Percentiles rank a stretch among this genome's conserved stretches.
Evolutionary conservation across 306 rosid genomes (phyloP).

Genomic region (Quillaja saponaria): DNA sequence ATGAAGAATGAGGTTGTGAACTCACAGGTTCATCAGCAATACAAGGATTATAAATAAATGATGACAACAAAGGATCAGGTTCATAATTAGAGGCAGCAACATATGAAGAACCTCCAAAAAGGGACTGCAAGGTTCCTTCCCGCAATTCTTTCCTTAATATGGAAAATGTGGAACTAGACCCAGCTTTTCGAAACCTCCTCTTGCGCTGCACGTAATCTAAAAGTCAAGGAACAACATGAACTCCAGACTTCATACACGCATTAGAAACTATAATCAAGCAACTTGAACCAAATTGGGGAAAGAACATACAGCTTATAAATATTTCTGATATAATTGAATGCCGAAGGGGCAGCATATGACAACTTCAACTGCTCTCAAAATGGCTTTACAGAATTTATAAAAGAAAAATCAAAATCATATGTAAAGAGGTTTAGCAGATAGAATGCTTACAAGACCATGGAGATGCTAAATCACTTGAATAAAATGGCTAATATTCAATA

Average conservation of each 20-base stretch:
- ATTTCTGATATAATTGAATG: no score
- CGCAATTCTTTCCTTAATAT: constrained; percentile 72
- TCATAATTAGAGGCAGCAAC: constrained; percentile 54
- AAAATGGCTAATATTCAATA: background rate
- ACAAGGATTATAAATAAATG: constrained; percentile 70
- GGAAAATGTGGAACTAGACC: constrained; percentile 64
- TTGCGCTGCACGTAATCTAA: constrained; percentile 75
- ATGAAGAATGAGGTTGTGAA: constrained; percentile 40
- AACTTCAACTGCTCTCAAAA: no score
- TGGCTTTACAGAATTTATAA: no score
- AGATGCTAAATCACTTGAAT: no score
- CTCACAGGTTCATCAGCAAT: constrained; percentile 43
- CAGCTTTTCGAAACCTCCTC: constrained; percentile 66
- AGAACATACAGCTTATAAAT: background rate
- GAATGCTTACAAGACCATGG: background rate
- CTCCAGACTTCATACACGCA: background rate
- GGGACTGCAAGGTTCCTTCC: constrained; percentile 78
- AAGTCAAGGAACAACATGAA: constrained; percentile 54
- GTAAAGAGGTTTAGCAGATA: no score
- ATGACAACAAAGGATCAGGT: constrained; percentile 79
- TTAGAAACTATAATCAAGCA: background rate
- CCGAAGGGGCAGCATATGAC: no score
- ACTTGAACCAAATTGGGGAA: background rate
- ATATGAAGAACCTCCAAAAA: constrained; percentile 73
- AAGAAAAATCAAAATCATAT: no score